Conservation (phyloP, 179 eudicot genomes). For the Spinacia oleracea region DNA sequence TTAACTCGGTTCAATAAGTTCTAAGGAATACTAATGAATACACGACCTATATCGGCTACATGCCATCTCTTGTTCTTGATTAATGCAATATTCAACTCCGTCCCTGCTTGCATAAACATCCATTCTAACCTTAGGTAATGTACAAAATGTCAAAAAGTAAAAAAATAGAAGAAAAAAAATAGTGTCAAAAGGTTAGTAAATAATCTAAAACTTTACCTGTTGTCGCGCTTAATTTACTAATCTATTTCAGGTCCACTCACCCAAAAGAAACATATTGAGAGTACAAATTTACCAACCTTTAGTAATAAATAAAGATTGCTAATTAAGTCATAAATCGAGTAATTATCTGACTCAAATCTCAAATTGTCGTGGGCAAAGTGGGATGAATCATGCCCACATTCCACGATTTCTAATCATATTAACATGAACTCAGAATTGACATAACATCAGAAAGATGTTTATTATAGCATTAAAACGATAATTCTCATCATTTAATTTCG, state of each 20-base stretch:
- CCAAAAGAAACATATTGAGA: neutral
- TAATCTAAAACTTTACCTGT: too few species aligned
- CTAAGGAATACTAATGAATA: too few species aligned
- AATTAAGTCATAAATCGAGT: too few species aligned
- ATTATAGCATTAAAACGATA: neutral
- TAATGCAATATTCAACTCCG: too few species aligned
- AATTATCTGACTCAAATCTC: neutral
- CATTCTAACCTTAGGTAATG: too few species aligned
- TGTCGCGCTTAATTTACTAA: too few species aligned
- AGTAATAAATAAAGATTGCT: neutral
- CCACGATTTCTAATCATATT: neutral
- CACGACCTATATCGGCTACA: too few species aligned
- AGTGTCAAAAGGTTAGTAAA: too few species aligned
- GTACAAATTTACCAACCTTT: neutral
- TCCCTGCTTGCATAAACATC: too few species aligned
- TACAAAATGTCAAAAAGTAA: too few species aligned
- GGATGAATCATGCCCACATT: neutral
- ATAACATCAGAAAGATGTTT: neutral
- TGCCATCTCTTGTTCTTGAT: too few species aligned
- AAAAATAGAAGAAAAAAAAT: too few species aligned
- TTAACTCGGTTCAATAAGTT: neutral
- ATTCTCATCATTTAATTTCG: neutral
- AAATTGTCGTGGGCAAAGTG: neutral
- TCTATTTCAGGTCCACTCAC: neutral
- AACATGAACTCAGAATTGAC: neutral